Percentiles rank a stretch among this genome's conserved stretches.
Evolutionary conservation across 257 asterid species (phyloP).

Genomic region (Fraxinus pennsylvanica): DNA sequence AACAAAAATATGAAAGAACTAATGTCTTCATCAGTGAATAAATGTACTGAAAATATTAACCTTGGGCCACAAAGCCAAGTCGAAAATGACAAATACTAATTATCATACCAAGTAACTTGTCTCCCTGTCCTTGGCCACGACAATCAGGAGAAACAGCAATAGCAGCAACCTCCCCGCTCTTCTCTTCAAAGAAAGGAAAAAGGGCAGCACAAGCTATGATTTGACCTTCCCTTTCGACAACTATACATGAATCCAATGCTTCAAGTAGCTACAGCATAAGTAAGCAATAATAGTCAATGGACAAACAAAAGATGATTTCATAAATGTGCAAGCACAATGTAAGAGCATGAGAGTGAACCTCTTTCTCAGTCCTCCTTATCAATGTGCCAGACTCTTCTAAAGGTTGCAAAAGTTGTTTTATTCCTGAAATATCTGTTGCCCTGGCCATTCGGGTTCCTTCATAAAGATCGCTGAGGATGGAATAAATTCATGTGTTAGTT

Average conservation of each 20-base stretch:
- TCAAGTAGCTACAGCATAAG: constrained; percentile 51
- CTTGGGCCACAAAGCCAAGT: neutral
- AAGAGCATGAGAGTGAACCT: constrained; percentile 45
- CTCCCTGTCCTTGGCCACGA: constrained; percentile 98
- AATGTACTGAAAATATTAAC: neutral
- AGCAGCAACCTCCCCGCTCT: constrained; percentile 96
- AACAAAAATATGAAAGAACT: neutral
- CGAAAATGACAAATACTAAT: neutral
- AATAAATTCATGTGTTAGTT: neutral
- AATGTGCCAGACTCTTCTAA: constrained; percentile 78
- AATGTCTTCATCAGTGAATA: neutral
- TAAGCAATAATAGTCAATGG: constrained; percentile 17
- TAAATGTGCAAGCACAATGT: constrained; percentile 9
- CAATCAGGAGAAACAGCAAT: constrained; percentile 98
- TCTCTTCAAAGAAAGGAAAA: constrained; percentile 70
- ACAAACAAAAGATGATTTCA: neutral
- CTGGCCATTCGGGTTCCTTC: constrained; percentile 91
- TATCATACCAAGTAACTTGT: constrained; percentile 84
- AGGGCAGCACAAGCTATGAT: constrained; percentile 91
- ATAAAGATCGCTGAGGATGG: constrained; percentile 78
- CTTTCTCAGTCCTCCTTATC: constrained; percentile 79
- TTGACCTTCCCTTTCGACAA: constrained; percentile 96
- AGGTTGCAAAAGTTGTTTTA: constrained; percentile 76
- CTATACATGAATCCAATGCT: constrained; percentile 62
- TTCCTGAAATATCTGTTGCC: constrained; percentile 64